Conservation (phyloP, 2,329 filamentous ascomycete species). For the Berkeleyomyces basicola region DNA sequence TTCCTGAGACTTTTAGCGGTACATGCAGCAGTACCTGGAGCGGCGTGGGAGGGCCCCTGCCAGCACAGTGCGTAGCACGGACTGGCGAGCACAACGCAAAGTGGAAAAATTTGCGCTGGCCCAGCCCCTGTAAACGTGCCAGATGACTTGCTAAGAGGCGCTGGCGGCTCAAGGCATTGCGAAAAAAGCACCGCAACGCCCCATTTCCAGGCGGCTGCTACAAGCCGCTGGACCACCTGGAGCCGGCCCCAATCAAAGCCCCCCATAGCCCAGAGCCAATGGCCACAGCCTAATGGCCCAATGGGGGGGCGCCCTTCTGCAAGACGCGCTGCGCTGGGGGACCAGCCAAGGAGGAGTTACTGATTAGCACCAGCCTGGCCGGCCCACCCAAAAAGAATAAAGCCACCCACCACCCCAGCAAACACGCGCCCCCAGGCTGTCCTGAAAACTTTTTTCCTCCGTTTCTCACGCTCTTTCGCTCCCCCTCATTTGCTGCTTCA, state of each 20-base stretch:
- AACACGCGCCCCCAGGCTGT: constrained; percentile 10
- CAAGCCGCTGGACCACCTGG: neutral
- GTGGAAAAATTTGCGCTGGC: constrained; percentile 5
- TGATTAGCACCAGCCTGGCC: constrained; percentile 12
- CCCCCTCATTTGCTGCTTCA: constrained; percentile 3
- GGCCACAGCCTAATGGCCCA: neutral
- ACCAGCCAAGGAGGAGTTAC: constrained; percentile 8
- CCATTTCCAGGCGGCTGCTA: neutral
- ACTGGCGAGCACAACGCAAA: neutral
- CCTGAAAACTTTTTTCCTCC: constrained; percentile 10
- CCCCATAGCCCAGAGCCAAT: too few species aligned
- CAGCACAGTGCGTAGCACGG: constrained; percentile 4
- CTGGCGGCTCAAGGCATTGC: too few species aligned
- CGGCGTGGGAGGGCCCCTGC: neutral
- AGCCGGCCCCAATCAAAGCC: too few species aligned
- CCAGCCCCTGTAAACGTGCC: neutral
- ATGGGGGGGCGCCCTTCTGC: neutral
- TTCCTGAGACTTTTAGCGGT: neutral
- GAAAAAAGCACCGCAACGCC: neutral
- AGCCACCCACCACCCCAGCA: constrained; percentile 11
- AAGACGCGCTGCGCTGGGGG: neutral
- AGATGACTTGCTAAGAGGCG: neutral
- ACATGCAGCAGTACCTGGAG: neutral
- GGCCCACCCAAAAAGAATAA: constrained; percentile 13
- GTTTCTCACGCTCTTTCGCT: constrained; percentile 7